Evolutionary conservation across 768 basidiomycete genomes (phyloP).

Genomic region (Psilocybe cubensis): DNA sequence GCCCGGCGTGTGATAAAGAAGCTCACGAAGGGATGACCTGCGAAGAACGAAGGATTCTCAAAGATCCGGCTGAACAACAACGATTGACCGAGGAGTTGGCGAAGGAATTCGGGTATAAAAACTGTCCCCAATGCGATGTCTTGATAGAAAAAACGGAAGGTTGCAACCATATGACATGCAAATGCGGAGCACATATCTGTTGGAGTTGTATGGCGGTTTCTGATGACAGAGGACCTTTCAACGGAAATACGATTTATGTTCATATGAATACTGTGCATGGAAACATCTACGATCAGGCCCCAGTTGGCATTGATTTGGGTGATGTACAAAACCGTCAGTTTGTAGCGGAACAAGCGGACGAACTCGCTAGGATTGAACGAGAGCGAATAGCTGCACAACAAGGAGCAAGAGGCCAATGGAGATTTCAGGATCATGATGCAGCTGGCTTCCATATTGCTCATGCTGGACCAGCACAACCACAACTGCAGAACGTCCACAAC

Average conservation of each 20-base stretch:
- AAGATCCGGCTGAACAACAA: slow-evolving; percentile 44
- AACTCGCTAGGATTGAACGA: slow-evolving; percentile 13
- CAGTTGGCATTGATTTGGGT: slow-evolving; percentile 3
- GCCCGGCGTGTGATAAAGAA: slow-evolving; percentile 50
- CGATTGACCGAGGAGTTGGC: slow-evolving; percentile 45
- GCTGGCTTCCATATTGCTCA: no score
- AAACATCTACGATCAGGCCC: slow-evolving; percentile 12
- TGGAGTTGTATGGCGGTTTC: slow-evolving; percentile 55
- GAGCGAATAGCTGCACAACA: slow-evolving; percentile 1
- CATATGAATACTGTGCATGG: slow-evolving; percentile 31
- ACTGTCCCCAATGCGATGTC: slow-evolving; percentile 48
- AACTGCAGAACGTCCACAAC: no score
- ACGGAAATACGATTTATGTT: not conserved
- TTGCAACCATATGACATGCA: slow-evolving; percentile 59
- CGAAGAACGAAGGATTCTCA: slow-evolving; percentile 35
- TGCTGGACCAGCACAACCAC: no score
- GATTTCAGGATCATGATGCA: no score
- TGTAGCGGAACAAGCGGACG: slow-evolving; percentile 12
- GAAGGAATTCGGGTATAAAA: slow-evolving; percentile 38
- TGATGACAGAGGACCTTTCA: not conserved
- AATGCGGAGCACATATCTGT: slow-evolving; percentile 55
- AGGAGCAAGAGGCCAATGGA: no score
- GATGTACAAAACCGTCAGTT: not conserved
- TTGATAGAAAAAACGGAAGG: slow-evolving; percentile 54
- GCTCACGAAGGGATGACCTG: slow-evolving; percentile 58